Percentiles rank a stretch among this genome's conserved stretches.
Conservation (phyloP, 108 stramenopile species). For the Cafeteria roenbergensis region DNA sequence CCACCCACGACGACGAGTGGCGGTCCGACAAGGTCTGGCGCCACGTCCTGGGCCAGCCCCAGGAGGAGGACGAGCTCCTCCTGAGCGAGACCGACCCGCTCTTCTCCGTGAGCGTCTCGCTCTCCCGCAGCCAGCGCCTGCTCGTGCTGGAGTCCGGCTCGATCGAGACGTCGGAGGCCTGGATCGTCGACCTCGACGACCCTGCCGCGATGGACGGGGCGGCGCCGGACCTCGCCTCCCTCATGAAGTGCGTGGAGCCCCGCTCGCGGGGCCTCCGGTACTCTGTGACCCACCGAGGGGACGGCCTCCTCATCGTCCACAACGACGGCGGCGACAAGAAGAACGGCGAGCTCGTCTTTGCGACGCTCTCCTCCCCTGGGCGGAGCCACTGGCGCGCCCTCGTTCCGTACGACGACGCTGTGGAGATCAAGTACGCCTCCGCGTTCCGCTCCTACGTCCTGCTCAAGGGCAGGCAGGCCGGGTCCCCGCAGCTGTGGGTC, state of each 20-base stretch:
- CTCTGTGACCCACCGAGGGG: constrained; percentile 13
- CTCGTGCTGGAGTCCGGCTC: constrained; percentile 18
- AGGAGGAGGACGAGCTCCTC: constrained; percentile 50
- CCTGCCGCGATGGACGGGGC: not conserved
- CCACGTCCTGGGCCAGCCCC: constrained; percentile 41
- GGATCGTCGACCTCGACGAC: constrained; percentile 24
- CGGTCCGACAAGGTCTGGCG: constrained; percentile 44
- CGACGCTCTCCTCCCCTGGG: constrained; percentile 17
- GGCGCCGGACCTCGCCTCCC: not conserved
- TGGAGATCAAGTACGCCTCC: constrained; percentile 37
- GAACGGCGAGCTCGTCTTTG: constrained; percentile 31
- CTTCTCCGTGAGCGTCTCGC: constrained; percentile 37
- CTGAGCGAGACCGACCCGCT: constrained; percentile 57
- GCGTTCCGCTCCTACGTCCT: constrained; percentile 46
- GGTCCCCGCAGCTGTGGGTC: constrained; percentile 34
- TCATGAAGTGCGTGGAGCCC: not conserved
- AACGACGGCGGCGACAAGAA: constrained; percentile 36
- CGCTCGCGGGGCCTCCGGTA: constrained; percentile 23
- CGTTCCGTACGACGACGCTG: constrained; percentile 28
- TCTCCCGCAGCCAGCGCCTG: constrained; percentile 27
- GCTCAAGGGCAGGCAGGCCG: constrained; percentile 29
- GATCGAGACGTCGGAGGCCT: constrained; percentile 71
- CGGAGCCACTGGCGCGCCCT: constrained; percentile 34
- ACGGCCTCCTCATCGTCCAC: constrained; percentile 39
- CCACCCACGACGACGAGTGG: constrained; percentile 37